Evolutionary conservation across 441 rosid species (phyloP).

Genomic region (Populus hybrid): DNA sequence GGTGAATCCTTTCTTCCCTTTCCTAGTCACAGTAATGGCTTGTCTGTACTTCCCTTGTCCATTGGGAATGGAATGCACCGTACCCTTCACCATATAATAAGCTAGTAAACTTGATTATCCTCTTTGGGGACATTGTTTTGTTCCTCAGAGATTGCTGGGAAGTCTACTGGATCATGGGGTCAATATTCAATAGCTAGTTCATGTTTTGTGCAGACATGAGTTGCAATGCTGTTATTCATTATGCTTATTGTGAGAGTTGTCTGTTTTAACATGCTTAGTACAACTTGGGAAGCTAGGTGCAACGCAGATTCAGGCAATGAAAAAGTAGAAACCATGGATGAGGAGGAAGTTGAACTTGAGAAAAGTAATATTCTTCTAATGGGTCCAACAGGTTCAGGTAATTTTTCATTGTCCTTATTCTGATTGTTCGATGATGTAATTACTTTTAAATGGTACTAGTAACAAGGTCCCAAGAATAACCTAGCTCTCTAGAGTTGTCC

Average conservation of each 20-base stretch:
- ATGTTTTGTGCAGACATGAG: neutral
- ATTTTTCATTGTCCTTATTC: slow-evolving; percentile 22
- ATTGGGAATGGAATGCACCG: too few species aligned
- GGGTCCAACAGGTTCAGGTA: slow-evolving; percentile 99
- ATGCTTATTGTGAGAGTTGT: slow-evolving; percentile 6
- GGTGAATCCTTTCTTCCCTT: too few species aligned
- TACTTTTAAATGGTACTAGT: neutral
- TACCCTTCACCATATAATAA: too few species aligned
- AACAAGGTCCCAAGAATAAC: neutral
- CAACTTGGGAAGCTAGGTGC: slow-evolving; percentile 56
- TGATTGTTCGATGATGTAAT: neutral
- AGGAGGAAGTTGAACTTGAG: slow-evolving; percentile 87
- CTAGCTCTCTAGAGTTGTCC: neutral
- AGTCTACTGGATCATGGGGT: slow-evolving; percentile 1
- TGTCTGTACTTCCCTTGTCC: too few species aligned
- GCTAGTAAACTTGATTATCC: neutral
- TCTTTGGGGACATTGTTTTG: neutral
- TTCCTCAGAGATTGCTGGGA: neutral
- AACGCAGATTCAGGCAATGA: slow-evolving; percentile 24
- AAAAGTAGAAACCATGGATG: slow-evolving; percentile 44
- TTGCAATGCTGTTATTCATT: slow-evolving; percentile 9
- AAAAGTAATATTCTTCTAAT: slow-evolving; percentile 94
- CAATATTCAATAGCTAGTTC: slow-evolving; percentile 5
- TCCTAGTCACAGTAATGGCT: too few species aligned
- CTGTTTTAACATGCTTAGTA: slow-evolving; percentile 3